These are phyloP conservation scores for Hippophae gyantsensis DNA, from an alignment of 306 rosid species.

Conservation along the genomic window DNA sequence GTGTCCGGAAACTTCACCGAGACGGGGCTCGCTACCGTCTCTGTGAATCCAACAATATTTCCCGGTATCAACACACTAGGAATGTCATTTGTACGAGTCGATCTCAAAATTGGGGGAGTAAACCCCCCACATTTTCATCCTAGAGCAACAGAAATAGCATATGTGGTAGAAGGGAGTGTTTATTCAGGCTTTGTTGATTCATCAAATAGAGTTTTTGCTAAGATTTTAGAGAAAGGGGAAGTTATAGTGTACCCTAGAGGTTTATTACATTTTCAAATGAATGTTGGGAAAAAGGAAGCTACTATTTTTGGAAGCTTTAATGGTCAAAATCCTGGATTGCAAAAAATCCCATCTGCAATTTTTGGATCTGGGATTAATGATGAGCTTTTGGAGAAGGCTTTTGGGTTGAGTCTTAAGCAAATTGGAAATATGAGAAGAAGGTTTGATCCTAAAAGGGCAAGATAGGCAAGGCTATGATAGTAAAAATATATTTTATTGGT, in stretches of 20 bases:
- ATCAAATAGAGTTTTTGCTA: slow-evolving; percentile 48
- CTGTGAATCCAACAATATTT: slow-evolving; percentile 46
- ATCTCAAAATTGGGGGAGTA: slow-evolving; percentile 57
- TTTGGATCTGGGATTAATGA: slow-evolving; percentile 78
- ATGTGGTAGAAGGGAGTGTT: slow-evolving; percentile 56
- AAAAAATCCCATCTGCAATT: slow-evolving; percentile 61
- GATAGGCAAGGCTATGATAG: slow-evolving; percentile 12
- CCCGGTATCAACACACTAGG: slow-evolving; percentile 87
- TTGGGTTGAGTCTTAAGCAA: slow-evolving; percentile 72
- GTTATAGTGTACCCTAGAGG: slow-evolving; percentile 88
- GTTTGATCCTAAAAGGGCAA: slow-evolving; percentile 42
- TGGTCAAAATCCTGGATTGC: slow-evolving; percentile 77
- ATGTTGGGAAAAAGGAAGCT: slow-evolving; percentile 59
- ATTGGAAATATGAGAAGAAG: slow-evolving; percentile 60
- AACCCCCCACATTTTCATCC: slow-evolving; percentile 95
- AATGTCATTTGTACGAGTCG: slow-evolving; percentile 69
- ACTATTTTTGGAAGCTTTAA: slow-evolving; percentile 78
- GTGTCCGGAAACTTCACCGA: slow-evolving; percentile 49
- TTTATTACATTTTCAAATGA: slow-evolving; percentile 75
- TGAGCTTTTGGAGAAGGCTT: slow-evolving; percentile 70
- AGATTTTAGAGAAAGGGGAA: slow-evolving; percentile 61
- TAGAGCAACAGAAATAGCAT: slow-evolving; percentile 69
- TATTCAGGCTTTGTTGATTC: slow-evolving; percentile 89
- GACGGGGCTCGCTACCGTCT: slow-evolving; percentile 44
- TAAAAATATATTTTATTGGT: no score